Evolutionary conservation across 2,329 filamentous ascomycete genomes (phyloP), one percentile per base, ranked within the genome.

Genomic region (Talaromyces sp.): DNA sequence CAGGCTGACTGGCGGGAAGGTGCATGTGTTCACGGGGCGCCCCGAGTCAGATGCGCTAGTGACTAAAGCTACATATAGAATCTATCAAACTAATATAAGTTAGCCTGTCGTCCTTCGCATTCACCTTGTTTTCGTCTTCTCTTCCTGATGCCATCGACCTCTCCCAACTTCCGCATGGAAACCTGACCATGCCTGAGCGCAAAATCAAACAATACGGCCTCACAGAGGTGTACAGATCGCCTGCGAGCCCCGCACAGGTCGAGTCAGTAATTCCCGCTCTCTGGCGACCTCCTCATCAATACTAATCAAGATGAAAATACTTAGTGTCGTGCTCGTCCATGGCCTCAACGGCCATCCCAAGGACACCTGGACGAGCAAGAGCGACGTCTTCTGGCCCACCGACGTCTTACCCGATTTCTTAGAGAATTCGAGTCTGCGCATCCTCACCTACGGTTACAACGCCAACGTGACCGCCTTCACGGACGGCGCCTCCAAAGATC

Each of bases 361-460:
- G 55, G 81, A 81, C 65, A 89, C 88, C 52, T 91, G 88, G 82
- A 79, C 79, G 0, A 77, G 79, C 60, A 76, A 69, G 16, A 68
- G 81, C 42, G 58, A 60, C n/a, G 79, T 85, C 33, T 91, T 88
- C 75, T 92, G 89, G 89, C 89, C 89, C 0, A 76, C 80, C 12
- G 85, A 91, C 65, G 80, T 92, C 14, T 80, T 92, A 1, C 88
- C 89, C 0, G 71, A 76, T 0, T 81, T 87, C 1, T 77, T 91
- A 16, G 81, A 80, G 60, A 77, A 80, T 9, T 79, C 80, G 11
- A 82, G 82, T 25, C 87, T 86, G 59, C 86, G 90, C 58, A 79
- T 92, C 21, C 75, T 91, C 60, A 87, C 88, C 0, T 91, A 91
- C 70, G 89, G 89, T 25, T 92, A 91, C 72, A 90, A 92, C 71